Percentiles rank a stretch among this genome's conserved stretches.
These are phyloP conservation scores for Monascus ruber DNA, from an alignment of 2,329 filamentous ascomycete genomes.

Conservation along the genomic window DNA sequence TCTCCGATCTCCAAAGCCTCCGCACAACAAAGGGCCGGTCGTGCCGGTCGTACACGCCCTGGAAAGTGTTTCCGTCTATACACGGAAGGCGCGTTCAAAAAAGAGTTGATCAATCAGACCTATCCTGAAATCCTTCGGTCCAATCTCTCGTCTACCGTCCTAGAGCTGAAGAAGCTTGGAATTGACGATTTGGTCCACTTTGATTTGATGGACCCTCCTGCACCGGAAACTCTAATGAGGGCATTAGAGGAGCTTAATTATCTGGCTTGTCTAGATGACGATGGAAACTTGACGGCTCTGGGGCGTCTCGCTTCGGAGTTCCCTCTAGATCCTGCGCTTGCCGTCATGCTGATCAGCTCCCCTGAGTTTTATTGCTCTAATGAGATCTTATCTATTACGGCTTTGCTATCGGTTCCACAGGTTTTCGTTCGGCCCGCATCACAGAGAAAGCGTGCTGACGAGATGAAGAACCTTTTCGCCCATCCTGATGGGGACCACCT, in stretches of 20 bases:
- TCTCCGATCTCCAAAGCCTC: conserved; percentile 97
- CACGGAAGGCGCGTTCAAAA: conserved; percentile 91
- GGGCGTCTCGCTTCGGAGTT: conserved; percentile 88
- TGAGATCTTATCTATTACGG: conserved; percentile 90
- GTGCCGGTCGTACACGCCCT: conserved; percentile 94
- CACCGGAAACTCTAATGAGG: conserved; percentile 96
- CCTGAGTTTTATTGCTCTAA: conserved; percentile 99
- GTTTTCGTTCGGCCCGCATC: conserved; percentile 81
- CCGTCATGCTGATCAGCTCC: conserved; percentile 95
- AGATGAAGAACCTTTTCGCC: conserved; percentile 91
- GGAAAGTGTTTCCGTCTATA: conserved; percentile 98
- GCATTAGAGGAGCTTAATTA: conserved; percentile 97
- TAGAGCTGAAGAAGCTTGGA: conserved; percentile 95
- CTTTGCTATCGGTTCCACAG: conserved; percentile 86
- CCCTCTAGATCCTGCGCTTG: conserved; percentile 82
- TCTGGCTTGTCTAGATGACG: conserved; percentile 88
- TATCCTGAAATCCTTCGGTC: conserved; percentile 93
- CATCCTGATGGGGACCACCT: conserved; percentile 92
- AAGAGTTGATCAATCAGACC: conserved; percentile 93
- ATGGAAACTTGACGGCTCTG: conserved; percentile 79
- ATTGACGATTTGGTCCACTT: conserved; percentile 95
- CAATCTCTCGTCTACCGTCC: conserved; percentile 85
- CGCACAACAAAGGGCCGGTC: conserved; percentile 92
- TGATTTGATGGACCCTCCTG: conserved; percentile 95
- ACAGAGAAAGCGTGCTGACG: conserved; percentile 81